Percentiles rank a stretch among this genome's conserved stretches.
These are phyloP conservation scores for Pichia kluyveri DNA, from an alignment of 805 yeast species.

Conservation along the genomic window DNA sequence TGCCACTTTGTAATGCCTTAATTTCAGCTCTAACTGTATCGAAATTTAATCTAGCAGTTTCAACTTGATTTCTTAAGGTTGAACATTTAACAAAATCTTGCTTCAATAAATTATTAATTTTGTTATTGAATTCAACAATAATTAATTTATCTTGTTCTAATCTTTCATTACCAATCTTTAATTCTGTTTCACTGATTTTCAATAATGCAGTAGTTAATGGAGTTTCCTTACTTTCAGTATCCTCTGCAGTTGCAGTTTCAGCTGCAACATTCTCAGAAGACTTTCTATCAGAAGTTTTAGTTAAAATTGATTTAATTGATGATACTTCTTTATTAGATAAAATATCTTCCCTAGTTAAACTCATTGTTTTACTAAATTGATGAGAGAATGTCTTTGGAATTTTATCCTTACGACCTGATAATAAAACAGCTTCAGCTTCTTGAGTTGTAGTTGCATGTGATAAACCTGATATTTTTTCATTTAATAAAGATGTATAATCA, in stretches of 20 bases:
- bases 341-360: constrained; percentile 39
- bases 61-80: constrained; percentile 58
- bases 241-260: background rate
- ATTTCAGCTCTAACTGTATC: constrained; percentile 60
- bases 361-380: constrained; percentile 52
- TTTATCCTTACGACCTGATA: constrained; percentile 25
- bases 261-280: background rate
- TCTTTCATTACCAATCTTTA: constrained; percentile 58
- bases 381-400: constrained; percentile 69
- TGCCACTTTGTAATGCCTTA: constrained; percentile 28
- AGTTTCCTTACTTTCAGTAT: constrained; percentile 10
- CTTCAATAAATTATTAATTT: constrained; percentile 43
- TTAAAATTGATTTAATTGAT: constrained; percentile 1
- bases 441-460: constrained; percentile 57
- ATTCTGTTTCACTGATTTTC: constrained; percentile 47
- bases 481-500: constrained; percentile 51
- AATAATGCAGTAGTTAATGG: constrained; percentile 46
- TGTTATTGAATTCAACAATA: constrained; percentile 48
- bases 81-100: constrained; percentile 53
- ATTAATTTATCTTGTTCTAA: constrained; percentile 61
- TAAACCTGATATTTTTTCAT: constrained; percentile 48
- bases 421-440: constrained; percentile 52
- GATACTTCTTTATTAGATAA: constrained; percentile 9
- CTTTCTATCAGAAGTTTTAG: background rate
- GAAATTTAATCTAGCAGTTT: constrained; percentile 58